Evolutionary conservation across 352 stramenopile genomes (phyloP), one percentile per base, ranked within the genome.

Genomic region (Globisporangium perplexum): DNA sequence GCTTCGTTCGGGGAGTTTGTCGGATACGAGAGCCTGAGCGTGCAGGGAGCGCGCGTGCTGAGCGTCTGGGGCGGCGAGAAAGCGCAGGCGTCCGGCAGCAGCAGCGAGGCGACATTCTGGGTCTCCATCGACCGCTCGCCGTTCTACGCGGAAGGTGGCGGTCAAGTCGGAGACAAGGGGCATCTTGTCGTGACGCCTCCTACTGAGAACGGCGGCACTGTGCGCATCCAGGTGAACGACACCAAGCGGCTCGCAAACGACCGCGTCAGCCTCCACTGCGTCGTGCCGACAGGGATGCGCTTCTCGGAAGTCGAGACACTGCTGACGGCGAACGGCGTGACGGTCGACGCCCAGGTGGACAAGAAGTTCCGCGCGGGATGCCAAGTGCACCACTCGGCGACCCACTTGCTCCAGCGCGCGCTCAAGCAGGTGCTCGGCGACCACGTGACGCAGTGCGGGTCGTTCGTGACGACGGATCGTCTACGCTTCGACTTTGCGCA

Each of bases 401-500:
- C 84, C 12, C 84, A 95, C 49, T 49, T 93, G 38, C 68, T 95
- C 2, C 82, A 95, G 56, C 47, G 62, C 38, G 80, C 79, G 22
- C 66, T 95, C 2, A 86, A 87, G 44, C 55, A 65, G 12, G 75
- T 87, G 30, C 51, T 93, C 30, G 80, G 81, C 33, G 70, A 83
- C 36, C 76, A 92, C 55, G 74, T 93, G 42, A 79, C 78, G 4
- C 84, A 95, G 59, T 68, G 65, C 41, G 84, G 84, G 1, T 92
- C 78, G 7, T 73, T 76, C 18, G 81, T 93, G n/a, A 64, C 67
- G 24, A 55, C 53, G 11, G 70, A 88, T 41, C 73, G 75, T 0
- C 65, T 95, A 47, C 78, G 80, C 23, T 95, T 93, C 53, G 83
- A 95, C 60, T 93, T 95, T 57, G 68, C 77, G 45, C 81, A 90